phyloP scores from a whole-genome alignment of 1,139 yeast species.

The Barnettozyma hawaiiensis region DNA sequence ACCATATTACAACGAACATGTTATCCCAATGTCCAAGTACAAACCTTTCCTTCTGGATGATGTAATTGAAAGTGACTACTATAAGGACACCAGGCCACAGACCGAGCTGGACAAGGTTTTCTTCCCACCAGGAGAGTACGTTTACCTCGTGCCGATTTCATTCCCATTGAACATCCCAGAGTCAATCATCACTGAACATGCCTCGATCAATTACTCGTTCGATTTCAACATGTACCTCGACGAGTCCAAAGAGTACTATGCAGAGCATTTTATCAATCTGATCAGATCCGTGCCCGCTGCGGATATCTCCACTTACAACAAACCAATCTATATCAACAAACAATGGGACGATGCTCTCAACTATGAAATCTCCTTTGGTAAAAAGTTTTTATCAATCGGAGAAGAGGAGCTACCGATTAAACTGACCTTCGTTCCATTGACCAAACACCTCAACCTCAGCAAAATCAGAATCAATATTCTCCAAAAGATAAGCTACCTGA shows the following conservation, averaged over 20 bases:
- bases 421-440: slow-evolving; percentile 68
- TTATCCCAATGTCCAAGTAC: slow-evolving; percentile 1
- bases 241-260: slow-evolving; percentile 17
- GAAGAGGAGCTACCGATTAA: slow-evolving; percentile 48
- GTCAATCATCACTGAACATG: slow-evolving; percentile 43
- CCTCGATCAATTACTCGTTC: slow-evolving; percentile 27
- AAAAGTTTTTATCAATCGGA: slow-evolving; percentile 69
- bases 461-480: slow-evolving; percentile 66
- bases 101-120: not conserved
- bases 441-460: slow-evolving; percentile 61
- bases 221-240: slow-evolving; percentile 25
- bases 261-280: slow-evolving; percentile 27
- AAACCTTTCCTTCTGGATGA: slow-evolving; percentile 3
- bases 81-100: slow-evolving; percentile 2
- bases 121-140: slow-evolving; percentile 61
- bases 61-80: slow-evolving; percentile 6
- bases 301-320: slow-evolving; percentile 66
- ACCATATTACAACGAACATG: not conserved
- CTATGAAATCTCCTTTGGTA: slow-evolving; percentile 73
- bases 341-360: slow-evolving; percentile 78
- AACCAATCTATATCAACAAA: slow-evolving; percentile 77
- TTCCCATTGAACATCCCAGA: slow-evolving; percentile 73
- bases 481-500: slow-evolving; percentile 66
- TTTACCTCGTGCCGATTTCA: slow-evolving; percentile 66
- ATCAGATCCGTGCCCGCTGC: slow-evolving; percentile 79